Percentiles rank a stretch among this genome's conserved stretches.
These are phyloP conservation scores for Kwoniella heveanensis DNA, from an alignment of 768 basidiomycete species.

Conservation along the genomic window DNA sequence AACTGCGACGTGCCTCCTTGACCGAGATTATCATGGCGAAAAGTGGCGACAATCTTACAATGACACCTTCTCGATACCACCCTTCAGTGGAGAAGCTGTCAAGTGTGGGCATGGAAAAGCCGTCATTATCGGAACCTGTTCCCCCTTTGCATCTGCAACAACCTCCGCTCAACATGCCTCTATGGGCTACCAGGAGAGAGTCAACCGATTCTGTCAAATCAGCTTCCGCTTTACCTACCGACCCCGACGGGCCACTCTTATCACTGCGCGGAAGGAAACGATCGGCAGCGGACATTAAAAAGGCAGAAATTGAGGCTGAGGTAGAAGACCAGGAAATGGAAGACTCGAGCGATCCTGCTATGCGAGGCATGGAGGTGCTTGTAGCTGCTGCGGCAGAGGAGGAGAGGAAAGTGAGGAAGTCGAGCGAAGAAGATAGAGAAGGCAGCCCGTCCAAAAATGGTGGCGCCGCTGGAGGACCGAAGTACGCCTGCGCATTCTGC, in stretches of 20 bases:
- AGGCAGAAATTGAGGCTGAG: not conserved
- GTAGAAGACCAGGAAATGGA: conserved; percentile 12
- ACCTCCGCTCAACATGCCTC: conserved; percentile 3
- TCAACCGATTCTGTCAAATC: conserved; percentile 28
- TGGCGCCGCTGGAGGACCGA: conserved; percentile 35
- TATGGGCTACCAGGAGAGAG: conserved; percentile 10
- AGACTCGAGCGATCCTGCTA: conserved; percentile 20
- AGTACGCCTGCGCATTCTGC: conserved; percentile 50
- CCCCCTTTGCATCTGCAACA: conserved; percentile 3
- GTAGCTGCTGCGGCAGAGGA: conserved; percentile 31
- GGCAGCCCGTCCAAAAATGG: conserved; percentile 23
- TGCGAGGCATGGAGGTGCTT: conserved; percentile 45
- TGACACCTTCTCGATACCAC: conserved; percentile 18
- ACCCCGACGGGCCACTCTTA: conserved; percentile 3
- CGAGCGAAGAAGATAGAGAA: conserved; percentile 17
- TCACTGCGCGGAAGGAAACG: conserved; percentile 19
- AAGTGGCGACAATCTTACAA: conserved; percentile 35
- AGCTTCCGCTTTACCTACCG: not conserved
- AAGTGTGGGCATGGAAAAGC: conserved; percentile 26
- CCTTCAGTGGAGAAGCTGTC: not conserved
- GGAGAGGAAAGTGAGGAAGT: conserved; percentile 15
- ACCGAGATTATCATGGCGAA: conserved; percentile 42
- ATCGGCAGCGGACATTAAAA: not conserved
- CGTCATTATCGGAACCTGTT: conserved; percentile 30
- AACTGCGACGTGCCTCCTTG: conserved; percentile 32